phyloP scores from a whole-genome alignment of 2,329 filamentous ascomycete genomes.

The Pestalotiopsis sp. region DNA sequence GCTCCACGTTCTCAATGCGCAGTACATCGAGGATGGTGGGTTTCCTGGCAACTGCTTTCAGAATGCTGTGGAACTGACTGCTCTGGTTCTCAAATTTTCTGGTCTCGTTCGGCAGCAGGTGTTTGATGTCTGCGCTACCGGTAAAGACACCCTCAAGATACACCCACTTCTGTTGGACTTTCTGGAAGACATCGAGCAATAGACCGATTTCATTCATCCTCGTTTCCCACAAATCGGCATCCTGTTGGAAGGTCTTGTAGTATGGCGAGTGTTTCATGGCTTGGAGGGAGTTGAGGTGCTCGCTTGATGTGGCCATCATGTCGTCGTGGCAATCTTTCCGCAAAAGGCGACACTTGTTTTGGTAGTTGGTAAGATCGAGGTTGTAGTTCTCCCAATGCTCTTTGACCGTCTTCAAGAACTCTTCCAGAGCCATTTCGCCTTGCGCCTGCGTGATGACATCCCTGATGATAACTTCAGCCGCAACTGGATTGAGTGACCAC shows the following conservation, averaged over 20 bases:
- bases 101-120: constrained; percentile 93
- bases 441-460: constrained; percentile 95
- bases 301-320: constrained; percentile 96
- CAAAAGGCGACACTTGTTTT: constrained; percentile 96
- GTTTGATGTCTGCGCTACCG: constrained; percentile 98
- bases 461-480: constrained; percentile 84
- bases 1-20: constrained; percentile 93
- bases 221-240: constrained; percentile 95
- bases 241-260: constrained; percentile 99
- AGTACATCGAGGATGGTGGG: constrained; percentile 95
- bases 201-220: constrained; percentile 97
- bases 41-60: constrained; percentile 99
- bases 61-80: constrained; percentile 96
- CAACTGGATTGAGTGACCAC: constrained; percentile 91
- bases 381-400: constrained; percentile 97
- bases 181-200: constrained; percentile 99
- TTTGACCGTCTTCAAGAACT: constrained; percentile 94
- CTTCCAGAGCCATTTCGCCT: constrained; percentile 97
- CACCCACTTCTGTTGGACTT: constrained; percentile 99
- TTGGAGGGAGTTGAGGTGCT: constrained; percentile 95
- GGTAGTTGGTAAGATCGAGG: constrained; percentile 93
- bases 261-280: constrained; percentile 99
- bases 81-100: constrained; percentile 99
- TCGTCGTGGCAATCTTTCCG: constrained; percentile 85
- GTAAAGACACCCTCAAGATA: constrained; percentile 99